A percentile compares a stretch with the other conserved stretches of the same genome.
phyloP scores from a whole-genome alignment of 2,329 filamentous ascomycete species.

The Geoglossum cookeanum region DNA sequence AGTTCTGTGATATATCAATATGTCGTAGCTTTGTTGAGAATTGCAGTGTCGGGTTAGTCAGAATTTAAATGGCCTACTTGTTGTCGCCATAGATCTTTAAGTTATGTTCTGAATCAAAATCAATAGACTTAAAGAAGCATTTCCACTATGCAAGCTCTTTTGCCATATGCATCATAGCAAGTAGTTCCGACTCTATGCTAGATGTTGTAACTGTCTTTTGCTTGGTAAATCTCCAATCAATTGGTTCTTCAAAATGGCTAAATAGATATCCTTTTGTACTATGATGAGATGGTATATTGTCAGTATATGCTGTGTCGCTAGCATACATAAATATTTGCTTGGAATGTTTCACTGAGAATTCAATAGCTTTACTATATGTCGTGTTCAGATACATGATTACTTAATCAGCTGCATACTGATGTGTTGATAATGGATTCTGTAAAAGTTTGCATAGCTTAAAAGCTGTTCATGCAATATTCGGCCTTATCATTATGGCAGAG shows the following conservation, averaged over 20 bases:
- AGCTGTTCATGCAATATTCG: conserved; percentile 1
- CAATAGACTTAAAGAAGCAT: conserved; percentile 6
- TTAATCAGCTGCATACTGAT: conserved; percentile 4
- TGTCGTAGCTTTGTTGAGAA: too few relatives aligned
- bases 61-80: too few relatives aligned
- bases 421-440: conserved; percentile 1
- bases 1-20: too few relatives aligned
- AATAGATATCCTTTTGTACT: not conserved
- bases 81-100: conserved; percentile 3
- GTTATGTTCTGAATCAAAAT: conserved; percentile 1
- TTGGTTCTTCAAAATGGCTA: not conserved
- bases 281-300: not conserved
- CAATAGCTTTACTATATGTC: conserved; percentile 1
- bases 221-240: not conserved
- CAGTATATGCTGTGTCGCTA: not conserved
- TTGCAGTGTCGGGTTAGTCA: too few relatives aligned
- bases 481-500: conserved; percentile 3
- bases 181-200: too few relatives aligned
- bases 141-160: not conserved
- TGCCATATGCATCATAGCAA: not conserved
- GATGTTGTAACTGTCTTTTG: too few relatives aligned
- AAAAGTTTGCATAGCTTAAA: not conserved
- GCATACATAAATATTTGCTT: not conserved
- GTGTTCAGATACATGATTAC: conserved; percentile 4
- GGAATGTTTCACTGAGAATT: not conserved